A percentile compares a stretch with the other conserved stretches of the same genome.
These are phyloP conservation scores for Sphagnum contortum DNA, from an alignment of 225 moss, liverwort and hornwort genomes.

Conservation along the genomic window DNA sequence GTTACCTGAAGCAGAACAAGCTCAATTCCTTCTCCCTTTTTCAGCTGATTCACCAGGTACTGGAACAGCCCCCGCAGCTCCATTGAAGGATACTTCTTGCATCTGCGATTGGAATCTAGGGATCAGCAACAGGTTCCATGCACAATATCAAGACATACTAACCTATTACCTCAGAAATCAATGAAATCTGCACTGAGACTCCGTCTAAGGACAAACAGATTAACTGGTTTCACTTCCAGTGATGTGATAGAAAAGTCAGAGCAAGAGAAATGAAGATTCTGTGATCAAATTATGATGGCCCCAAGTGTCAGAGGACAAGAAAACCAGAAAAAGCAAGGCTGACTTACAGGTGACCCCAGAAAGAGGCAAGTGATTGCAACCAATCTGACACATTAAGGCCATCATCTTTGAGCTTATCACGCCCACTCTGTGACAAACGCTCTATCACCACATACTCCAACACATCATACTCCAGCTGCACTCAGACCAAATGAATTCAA, in stretches of 20 bases:
- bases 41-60: slow-evolving; percentile 98
- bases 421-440: slow-evolving; percentile 88
- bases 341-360: slow-evolving; percentile 97
- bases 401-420: slow-evolving; percentile 97
- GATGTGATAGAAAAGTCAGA: too few species aligned
- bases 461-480: slow-evolving; percentile 98
- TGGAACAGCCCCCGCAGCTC: slow-evolving; percentile 97
- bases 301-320: background rate
- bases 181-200: too few species aligned
- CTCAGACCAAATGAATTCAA: slow-evolving; percentile 3
- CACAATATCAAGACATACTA: background rate
- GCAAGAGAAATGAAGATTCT: too few species aligned
- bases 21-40: slow-evolving; percentile 98
- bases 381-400: slow-evolving; percentile 98
- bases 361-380: slow-evolving; percentile 98
- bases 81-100: slow-evolving; percentile 99
- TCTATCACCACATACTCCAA: slow-evolving; percentile 99
- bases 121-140: background rate
- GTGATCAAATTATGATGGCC: too few species aligned
- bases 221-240: too few species aligned
- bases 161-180: too few species aligned
- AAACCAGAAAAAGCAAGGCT: background rate
- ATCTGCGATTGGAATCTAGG: slow-evolving; percentile 26
- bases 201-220: too few species aligned
- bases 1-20: slow-evolving; percentile 91